Evolutionary conservation across 2,329 filamentous ascomycete genomes (phyloP), one percentile per base, ranked within the genome.

Genomic region (Fusarium burgessii): DNA sequence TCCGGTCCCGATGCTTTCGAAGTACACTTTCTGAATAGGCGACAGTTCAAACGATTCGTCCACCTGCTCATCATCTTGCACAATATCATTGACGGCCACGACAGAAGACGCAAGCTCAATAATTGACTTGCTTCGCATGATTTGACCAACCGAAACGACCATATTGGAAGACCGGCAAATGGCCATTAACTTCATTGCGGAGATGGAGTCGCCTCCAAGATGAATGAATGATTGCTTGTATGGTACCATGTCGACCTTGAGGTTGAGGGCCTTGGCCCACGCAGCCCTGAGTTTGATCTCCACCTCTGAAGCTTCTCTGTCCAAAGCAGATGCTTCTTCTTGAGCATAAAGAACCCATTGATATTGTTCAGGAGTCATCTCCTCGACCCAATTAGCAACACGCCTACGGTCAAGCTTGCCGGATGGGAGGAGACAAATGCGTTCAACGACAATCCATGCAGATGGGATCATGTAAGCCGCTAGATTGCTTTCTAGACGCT

Each of bases 101-200:
- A 61, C 68, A 13, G 17, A 50, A 17, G 62, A 54, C 9, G 71
- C 71, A 62, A 74, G 68, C 7, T 74, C 68, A 5, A 74, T 7
- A 23, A 74, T 68, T 20, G 72, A 74, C 47, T 70, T 74, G 71
- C 59, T 54, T 35, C 60, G 62, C 66, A 74, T 74, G 12, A 74
- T 74, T 35, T 74, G 71, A 2, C 68, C 35, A 15, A 74, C 66
- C 0, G 72, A 63, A 4, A 74, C 23, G 43, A 56, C 45, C 49
- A 74, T 70, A 8, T 63, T 27, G 2, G 25, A 62, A 15, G 71
- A 66, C n/a, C 71, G 63, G 1, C 72, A 74, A 23, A 65, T 25
- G 0, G 72, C 68, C 62, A 74, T 74, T 6, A 74, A n/a, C 54
- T 72, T 57, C 71, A 74, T 74, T 0, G 72, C 72, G 0, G 72